A percentile compares a stretch with the other conserved stretches of the same genome.
Conservation (phyloP, 331 rosid species). For the Telfairia occidentalis region DNA sequence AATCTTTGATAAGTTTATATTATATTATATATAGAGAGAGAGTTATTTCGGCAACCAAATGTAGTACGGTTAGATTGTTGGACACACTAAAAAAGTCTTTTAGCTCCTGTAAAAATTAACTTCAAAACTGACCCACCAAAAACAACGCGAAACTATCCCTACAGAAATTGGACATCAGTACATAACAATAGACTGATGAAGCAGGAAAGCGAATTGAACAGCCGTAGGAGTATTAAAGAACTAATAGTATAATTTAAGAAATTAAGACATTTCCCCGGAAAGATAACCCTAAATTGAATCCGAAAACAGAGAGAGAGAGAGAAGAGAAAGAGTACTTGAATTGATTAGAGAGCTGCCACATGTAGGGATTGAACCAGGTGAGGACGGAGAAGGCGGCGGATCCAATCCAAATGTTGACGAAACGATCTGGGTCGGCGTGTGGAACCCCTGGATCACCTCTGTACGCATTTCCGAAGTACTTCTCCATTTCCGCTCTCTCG, state of each 20-base stretch:
- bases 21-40: too few relatives aligned
- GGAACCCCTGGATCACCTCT: slow-evolving; percentile 96
- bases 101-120: neutral
- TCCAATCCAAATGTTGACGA: slow-evolving; percentile 70
- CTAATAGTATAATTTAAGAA: neutral
- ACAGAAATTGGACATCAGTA: neutral
- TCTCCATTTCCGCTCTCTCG: slow-evolving; percentile 44
- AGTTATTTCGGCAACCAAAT: too few relatives aligned
- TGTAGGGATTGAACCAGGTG: slow-evolving; percentile 53
- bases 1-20: neutral
- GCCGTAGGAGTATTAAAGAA: neutral
- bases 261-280: neutral
- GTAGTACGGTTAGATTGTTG: too few relatives aligned
- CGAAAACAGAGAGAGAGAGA: neutral
- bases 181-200: neutral
- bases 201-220: neutral
- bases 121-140: neutral
- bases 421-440: slow-evolving; percentile 50
- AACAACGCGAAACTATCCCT: neutral
- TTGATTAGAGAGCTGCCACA: slow-evolving; percentile 61
- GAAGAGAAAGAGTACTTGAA: slow-evolving; percentile 38
- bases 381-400: slow-evolving; percentile 41
- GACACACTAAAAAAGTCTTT: too few relatives aligned
- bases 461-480: slow-evolving; percentile 83
- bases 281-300: slow-evolving; percentile 3